Percentiles rank a stretch among this genome's conserved stretches.
These are phyloP conservation scores for Ramaria rubella DNA, from an alignment of 768 basidiomycete species.

Conservation along the genomic window DNA sequence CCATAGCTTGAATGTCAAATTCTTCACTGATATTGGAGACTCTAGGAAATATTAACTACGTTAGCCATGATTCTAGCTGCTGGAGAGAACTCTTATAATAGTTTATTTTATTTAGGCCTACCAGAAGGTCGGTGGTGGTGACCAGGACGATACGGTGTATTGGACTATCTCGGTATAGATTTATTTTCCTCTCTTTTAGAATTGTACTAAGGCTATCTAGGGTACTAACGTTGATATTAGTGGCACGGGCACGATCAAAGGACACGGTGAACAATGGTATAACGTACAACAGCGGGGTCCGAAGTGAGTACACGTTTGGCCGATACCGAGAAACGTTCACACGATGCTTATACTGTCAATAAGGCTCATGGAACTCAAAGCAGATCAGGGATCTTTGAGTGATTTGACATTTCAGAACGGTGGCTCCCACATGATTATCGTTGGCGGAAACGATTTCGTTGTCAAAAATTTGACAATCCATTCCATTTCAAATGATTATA, in stretches of 20 bases:
- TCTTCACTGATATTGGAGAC: not conserved
- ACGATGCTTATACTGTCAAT: not conserved
- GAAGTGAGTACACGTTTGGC: not conserved
- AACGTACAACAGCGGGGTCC: not conserved
- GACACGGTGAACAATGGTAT: not conserved
- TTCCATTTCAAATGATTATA: not conserved
- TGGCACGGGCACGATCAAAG: not conserved
- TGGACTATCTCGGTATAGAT: not conserved
- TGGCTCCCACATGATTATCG: not conserved
- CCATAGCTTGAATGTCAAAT: not conserved
- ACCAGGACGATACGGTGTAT: not conserved
- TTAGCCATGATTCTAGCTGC: not conserved
- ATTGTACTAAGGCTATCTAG: not conserved
- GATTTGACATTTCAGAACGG: not conserved
- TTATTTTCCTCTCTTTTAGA: not conserved
- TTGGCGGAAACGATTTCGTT: not conserved
- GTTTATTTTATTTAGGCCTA: not conserved
- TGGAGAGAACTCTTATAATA: not conserved
- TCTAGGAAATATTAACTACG: not conserved
- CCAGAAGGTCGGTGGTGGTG: not conserved
- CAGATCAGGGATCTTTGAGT: not conserved
- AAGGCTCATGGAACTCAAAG: not conserved
- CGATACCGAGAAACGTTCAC: not conserved
- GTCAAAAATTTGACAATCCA: not conserved
- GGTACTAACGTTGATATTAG: not conserved